These are phyloP conservation scores for Striga asiatica DNA, from an alignment of 257 asterid genomes.

Conservation along the genomic window DNA sequence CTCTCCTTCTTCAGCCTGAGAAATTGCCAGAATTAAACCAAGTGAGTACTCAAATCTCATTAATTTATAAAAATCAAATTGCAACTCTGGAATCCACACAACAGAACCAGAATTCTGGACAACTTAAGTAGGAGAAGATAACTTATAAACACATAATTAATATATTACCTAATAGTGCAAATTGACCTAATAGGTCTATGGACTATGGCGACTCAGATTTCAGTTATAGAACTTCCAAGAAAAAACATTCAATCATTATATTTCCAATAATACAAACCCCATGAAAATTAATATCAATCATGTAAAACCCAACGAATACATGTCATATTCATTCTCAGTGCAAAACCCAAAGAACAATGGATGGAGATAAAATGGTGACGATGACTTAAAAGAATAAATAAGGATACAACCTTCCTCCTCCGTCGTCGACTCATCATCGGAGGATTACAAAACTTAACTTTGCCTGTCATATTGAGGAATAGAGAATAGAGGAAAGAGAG, in stretches of 20 bases:
- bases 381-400: not conserved
- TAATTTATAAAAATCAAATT: not conserved
- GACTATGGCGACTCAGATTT: not conserved
- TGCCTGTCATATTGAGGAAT: not conserved
- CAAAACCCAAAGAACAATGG: not conserved
- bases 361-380: too few relatives aligned
- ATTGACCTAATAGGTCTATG: not conserved
- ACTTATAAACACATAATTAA: not conserved
- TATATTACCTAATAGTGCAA: too few relatives aligned
- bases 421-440: not conserved
- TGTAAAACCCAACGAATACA: not conserved
- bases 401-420: not conserved
- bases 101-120: not conserved
- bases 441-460: not conserved
- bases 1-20: conserved; percentile 87
- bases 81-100: not conserved
- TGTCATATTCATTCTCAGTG: too few relatives aligned
- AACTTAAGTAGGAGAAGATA: not conserved
- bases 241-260: not conserved
- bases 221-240: not conserved
- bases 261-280: not conserved
- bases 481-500: not conserved
- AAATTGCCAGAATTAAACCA: too few relatives aligned
- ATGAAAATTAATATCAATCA: not conserved
- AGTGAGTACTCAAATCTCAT: not conserved